phyloP scores from a whole-genome alignment of 805 yeast genomes.

The Wickerhamiella sergipiensis region DNA sequence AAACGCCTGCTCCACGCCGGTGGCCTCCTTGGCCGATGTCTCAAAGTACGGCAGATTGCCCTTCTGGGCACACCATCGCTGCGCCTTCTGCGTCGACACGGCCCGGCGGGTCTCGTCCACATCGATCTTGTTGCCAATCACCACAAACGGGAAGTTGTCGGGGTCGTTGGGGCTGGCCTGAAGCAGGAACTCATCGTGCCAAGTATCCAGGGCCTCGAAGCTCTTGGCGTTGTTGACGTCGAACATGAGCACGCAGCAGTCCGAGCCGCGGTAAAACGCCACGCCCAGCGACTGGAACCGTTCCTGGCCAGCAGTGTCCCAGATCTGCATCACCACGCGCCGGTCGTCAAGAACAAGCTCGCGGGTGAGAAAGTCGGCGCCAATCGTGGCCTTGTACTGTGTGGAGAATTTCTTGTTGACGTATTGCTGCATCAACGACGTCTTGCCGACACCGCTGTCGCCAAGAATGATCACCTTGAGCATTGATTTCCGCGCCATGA shows the following conservation, averaged over 20 bases:
- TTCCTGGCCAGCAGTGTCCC: constrained; percentile 99
- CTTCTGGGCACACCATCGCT: constrained; percentile 44
- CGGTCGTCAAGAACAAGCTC: constrained; percentile 78
- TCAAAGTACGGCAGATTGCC: constrained; percentile 88
- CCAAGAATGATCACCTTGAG: constrained; percentile 80
- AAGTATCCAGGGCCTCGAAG: constrained; percentile 72
- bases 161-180: constrained; percentile 92
- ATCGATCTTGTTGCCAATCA: constrained; percentile 89
- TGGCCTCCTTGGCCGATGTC: constrained; percentile 95
- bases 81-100: constrained; percentile 47
- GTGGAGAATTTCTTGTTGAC: constrained; percentile 89
- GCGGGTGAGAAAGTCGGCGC: constrained; percentile 91
- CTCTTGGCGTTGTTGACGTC: constrained; percentile 93
- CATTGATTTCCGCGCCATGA: constrained; percentile 28
- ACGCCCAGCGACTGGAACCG: constrained; percentile 93
- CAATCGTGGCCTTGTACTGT: constrained; percentile 95
- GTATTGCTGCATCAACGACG: constrained; percentile 93
- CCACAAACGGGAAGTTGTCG: constrained; percentile 88
- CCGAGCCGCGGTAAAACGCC: constrained; percentile 95
- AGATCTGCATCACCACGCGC: constrained; percentile 60
- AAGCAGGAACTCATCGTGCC: constrained; percentile 92
- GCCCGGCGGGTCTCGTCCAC: constrained; percentile 81
- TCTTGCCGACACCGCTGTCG: constrained; percentile 96
- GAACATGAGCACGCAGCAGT: constrained; percentile 90
- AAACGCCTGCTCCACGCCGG: constrained; percentile 89